phyloP scores from a whole-genome alignment of 2,329 filamentous ascomycete genomes.

The Rutstroemia sp. region DNA sequence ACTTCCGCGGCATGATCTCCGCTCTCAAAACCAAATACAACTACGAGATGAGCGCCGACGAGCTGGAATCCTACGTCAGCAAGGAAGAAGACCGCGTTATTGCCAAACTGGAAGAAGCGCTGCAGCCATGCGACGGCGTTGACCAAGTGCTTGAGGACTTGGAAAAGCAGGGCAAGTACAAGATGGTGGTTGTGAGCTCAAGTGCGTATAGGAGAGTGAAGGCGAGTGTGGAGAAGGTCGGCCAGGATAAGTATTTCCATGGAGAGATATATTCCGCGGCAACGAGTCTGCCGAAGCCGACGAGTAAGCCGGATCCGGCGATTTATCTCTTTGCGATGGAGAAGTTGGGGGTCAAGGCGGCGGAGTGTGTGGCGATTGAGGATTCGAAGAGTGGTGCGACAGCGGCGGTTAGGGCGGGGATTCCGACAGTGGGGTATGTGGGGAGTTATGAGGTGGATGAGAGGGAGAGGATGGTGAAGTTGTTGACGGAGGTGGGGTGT shows the following conservation, averaged over 20 bases:
- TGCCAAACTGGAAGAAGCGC: constrained; percentile 63
- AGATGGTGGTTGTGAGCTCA: constrained; percentile 72
- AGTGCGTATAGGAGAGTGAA: constrained; percentile 71
- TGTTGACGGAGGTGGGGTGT: constrained; percentile 54
- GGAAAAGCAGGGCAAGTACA: constrained; percentile 54
- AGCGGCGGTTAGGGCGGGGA: constrained; percentile 68
- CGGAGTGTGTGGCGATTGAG: constrained; percentile 74
- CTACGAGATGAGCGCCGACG: constrained; percentile 60
- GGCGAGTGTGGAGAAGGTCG: constrained; percentile 72
- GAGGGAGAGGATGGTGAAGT: constrained; percentile 42
- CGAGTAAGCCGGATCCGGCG: constrained; percentile 83
- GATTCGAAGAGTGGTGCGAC: constrained; percentile 82
- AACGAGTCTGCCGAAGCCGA: constrained; percentile 69
- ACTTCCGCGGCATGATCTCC: constrained; percentile 87
- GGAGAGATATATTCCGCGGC: constrained; percentile 77
- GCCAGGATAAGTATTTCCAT: constrained; percentile 74
- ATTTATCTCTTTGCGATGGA: constrained; percentile 77
- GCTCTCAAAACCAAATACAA: constrained; percentile 68
- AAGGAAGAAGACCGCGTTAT: constrained; percentile 80
- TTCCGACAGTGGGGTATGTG: constrained; percentile 78
- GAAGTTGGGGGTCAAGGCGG: constrained; percentile 61
- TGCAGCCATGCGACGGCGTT: constrained; percentile 62
- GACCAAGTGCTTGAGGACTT: constrained; percentile 62
- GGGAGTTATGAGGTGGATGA: constrained; percentile 65
- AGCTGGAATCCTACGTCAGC: constrained; percentile 67